A percentile compares a stretch with the other conserved stretches of the same genome.
Conservation (phyloP, 1,284 basidiomycete species). For the Termitomyces sp. region DNA sequence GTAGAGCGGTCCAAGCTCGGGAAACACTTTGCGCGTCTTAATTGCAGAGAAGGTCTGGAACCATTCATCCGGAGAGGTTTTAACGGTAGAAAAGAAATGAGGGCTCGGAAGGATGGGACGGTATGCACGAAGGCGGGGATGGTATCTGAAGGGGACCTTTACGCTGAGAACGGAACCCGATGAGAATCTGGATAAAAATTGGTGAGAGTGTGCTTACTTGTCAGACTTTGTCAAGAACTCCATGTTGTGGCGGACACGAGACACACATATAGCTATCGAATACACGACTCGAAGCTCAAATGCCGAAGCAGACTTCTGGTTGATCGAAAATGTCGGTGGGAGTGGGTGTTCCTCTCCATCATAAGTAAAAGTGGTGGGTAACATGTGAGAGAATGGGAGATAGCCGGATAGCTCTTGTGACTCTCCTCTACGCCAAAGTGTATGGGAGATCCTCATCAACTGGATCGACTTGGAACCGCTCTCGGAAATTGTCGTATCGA, state of each 20-base stretch:
- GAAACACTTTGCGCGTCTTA: constrained; percentile 25
- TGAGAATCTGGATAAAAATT: constrained; percentile 2
- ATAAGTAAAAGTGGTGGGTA: constrained; percentile 45
- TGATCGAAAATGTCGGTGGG: constrained; percentile 48
- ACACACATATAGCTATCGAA: constrained; percentile 40
- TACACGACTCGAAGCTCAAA: constrained; percentile 36
- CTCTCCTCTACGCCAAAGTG: constrained; percentile 38
- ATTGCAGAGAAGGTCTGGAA: constrained; percentile 44
- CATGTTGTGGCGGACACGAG: constrained; percentile 31
- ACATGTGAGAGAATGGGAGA: constrained; percentile 42
- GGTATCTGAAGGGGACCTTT: constrained; percentile 39
- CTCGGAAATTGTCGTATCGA: constrained; percentile 39
- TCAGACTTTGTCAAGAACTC: constrained; percentile 33
- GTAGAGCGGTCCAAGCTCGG: constrained; percentile 35
- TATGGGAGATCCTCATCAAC: constrained; percentile 31
- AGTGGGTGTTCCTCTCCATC: constrained; percentile 29
- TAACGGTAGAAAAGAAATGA: constrained; percentile 43
- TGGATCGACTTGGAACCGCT: constrained; percentile 30
- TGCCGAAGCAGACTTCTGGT: constrained; percentile 31
- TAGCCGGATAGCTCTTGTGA: constrained; percentile 36
- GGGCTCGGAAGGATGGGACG: constrained; percentile 38
- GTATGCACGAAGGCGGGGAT: constrained; percentile 50
- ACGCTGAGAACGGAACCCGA: constrained; percentile 23
- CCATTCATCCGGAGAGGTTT: constrained; percentile 63
- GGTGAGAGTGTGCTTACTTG: constrained; percentile 26